Conservation (phyloP, 2,329 filamentous ascomycete genomes). For the Lachnellula occidentalis region DNA sequence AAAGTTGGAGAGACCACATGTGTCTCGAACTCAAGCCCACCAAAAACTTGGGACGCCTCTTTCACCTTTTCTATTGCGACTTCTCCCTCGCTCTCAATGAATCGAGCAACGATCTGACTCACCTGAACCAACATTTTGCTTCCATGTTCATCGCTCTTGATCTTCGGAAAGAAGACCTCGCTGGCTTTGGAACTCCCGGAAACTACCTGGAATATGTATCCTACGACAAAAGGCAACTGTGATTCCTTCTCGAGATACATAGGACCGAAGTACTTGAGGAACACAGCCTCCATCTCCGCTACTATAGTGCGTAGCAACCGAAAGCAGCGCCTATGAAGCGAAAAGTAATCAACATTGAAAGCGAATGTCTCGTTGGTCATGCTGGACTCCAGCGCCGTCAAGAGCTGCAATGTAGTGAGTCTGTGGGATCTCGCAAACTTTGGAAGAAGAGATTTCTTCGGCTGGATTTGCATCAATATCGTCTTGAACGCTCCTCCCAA, state of each 20-base stretch:
- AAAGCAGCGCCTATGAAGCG: slow-evolving; percentile 4
- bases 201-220: not conserved
- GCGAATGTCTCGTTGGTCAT: not conserved
- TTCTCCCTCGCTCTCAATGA: not conserved
- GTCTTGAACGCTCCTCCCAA: not conserved
- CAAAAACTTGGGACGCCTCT: not conserved
- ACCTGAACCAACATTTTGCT: not conserved
- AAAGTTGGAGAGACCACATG: not conserved
- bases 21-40: not conserved
- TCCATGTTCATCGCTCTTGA: not conserved
- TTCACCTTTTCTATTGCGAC: not conserved
- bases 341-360: slow-evolving; percentile 3
- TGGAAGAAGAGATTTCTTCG: not conserved
- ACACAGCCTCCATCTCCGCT: not conserved
- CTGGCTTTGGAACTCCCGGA: not conserved
- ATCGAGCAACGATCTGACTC: not conserved
- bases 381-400: not conserved
- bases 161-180: not conserved
- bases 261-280: not conserved
- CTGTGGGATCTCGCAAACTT: not conserved
- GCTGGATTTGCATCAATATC: not conserved
- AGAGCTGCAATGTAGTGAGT: slow-evolving; percentile 1
- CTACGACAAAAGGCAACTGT: not conserved
- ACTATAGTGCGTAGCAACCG: not conserved
- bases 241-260: not conserved